Base-by-base conservation (phyloP, 352 stramenopile species). In the Pythium coloratum region DNA sequence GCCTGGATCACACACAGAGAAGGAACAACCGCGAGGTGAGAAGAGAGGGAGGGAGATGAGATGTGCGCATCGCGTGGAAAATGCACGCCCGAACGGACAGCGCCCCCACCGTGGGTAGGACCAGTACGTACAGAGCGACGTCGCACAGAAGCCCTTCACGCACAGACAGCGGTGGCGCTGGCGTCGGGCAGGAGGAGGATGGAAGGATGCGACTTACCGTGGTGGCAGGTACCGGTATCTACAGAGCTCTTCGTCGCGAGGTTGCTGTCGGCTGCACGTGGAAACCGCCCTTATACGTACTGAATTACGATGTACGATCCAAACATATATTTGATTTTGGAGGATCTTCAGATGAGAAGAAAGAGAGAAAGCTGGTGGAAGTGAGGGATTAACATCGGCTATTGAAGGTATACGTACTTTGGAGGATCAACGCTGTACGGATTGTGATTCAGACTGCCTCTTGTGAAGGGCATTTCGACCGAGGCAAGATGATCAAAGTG, bases 251-350 rank as follows among this genome's bases (percentile, higher is more conserved):
- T 53, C 46, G 46, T 30, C 10, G 38, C 9, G 10, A 44, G 38
- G 38, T 40, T 30, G 28, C 28, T 47, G 10, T 47, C 0, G 40
- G n/a, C 18, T 28, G 9, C 46, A 56, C 50, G 26, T 34, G 50
- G 50, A 56, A 56, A 56, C 50, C 50, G 50, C 50, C 50, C 50
- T 12, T 56, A 56, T 18, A 56, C 16, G 50, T 56, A 56, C 50
- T 56, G 50, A 56, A 24, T 20, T 56, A 38, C 14, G 50, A 40
- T 38, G 20, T 16, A 12, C 7, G 12, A 3, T 12, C 2, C 7
- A 3, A 56, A 56, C 50, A 38, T 56, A 56, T 56, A 56, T 56
- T 13, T 6, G 6, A 20, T 56, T 13, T 24, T 24, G 13, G 8
- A 38, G 50, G 50, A 6, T 30, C 1, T 53, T 5, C 1, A 2